Evolutionary conservation across 2,329 filamentous ascomycete species (phyloP), one percentile per base, ranked within the genome.

Genomic region (Arachnomyces sp.): DNA sequence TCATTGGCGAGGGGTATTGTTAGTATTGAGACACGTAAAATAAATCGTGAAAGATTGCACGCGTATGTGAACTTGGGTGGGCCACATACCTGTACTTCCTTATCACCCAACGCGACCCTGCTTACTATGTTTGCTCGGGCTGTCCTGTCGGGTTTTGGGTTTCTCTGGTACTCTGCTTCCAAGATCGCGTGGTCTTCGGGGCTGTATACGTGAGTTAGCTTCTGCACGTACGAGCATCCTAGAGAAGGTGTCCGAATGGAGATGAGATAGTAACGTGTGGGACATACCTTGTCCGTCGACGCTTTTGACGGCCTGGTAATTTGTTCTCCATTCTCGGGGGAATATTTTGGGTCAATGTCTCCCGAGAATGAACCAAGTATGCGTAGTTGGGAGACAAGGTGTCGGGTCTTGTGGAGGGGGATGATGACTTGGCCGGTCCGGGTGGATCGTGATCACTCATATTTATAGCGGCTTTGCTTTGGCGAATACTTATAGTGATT

Each of bases 111-210:
- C 16, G 85, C 83, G 45, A 95, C 88, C 63, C 81, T 84, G 65
- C 78, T 77, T 44, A 93, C 86, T 48, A 96, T 88, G 43, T 82
- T 81, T 34, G 85, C 74, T 66, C 90, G 85, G 62, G 86, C 83
- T 41, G 80, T 75, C 66, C 94, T 95, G 68, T 94, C 89, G 28
- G 90, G 90, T 63, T 94, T 95, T 5, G 86, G 78, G 60, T 95
- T 93, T 46, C 72, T 76, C 52, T 77, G 74, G 59, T 94, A 95
- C 43, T 90, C 87, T 28, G 83, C 75, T 64, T 95, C 90, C 45
- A 95, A 79, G 39, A 93, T 77, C 38, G 81, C 77, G 68, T 94
- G 90, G 67, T 96, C 90, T 64, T 90, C 84, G 31, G 84, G 81
- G 57, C 87, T 94, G 49, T 48, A 46, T 6, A 35, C 32, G 31